These are phyloP conservation scores for Alloascoidea africana DNA, from an alignment of 805 yeast genomes.

Conservation along the genomic window DNA sequence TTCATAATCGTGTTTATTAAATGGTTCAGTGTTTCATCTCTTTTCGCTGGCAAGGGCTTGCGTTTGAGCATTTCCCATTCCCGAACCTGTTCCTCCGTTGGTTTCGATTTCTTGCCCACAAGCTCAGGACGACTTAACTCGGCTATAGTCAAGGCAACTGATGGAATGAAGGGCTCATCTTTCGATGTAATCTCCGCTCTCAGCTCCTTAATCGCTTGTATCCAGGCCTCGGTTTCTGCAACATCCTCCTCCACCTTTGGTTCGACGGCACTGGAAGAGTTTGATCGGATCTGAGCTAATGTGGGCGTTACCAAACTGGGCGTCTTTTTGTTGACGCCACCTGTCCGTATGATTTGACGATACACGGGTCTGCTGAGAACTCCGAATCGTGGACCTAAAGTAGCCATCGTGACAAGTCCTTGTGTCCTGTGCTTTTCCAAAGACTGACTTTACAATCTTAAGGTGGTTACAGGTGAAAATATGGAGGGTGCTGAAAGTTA, in stretches of 20 bases:
- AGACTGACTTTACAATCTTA: no score
- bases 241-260: constrained; percentile 20
- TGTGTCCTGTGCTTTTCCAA: no score
- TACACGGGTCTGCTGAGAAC: no score
- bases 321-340: no score
- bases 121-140: constrained; percentile 14
- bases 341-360: no score
- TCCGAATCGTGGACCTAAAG: no score
- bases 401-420: no score
- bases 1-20: constrained; percentile 84
- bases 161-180: constrained; percentile 21
- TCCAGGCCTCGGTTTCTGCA: constrained; percentile 25
- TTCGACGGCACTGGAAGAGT: no score
- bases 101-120: constrained; percentile 15
- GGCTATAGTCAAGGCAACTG: constrained; percentile 24
- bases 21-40: constrained; percentile 61
- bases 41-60: constrained; percentile 40
- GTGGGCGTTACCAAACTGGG: no score
- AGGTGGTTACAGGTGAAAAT: no score
- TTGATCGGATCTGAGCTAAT: no score
- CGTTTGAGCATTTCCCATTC: constrained; percentile 35
- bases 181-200: constrained; percentile 22
- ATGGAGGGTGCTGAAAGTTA: no score
- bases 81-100: constrained; percentile 47
- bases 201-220: constrained; percentile 22